Evolutionary conservation across 2,329 filamentous ascomycete species (phyloP).

Genomic region (Alternaria arborescens): DNA sequence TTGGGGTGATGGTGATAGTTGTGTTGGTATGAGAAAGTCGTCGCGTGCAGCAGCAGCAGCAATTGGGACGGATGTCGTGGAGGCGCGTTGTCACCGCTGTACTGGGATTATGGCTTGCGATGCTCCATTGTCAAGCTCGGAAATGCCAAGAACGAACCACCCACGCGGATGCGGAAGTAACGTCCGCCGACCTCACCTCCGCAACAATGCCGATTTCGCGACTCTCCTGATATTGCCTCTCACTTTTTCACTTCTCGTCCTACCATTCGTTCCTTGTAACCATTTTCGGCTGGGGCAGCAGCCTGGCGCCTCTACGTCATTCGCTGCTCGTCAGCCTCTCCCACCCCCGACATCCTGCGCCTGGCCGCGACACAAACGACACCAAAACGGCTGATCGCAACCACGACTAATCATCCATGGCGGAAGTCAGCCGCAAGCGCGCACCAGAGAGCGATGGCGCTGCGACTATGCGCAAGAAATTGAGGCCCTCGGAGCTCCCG

Average conservation of each 20-base stretch:
- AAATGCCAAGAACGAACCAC: constrained; percentile 23
- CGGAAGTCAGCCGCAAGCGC: constrained; percentile 44
- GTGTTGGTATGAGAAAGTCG: constrained; percentile 12
- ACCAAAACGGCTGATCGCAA: constrained; percentile 7
- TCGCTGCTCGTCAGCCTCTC: constrained; percentile 2
- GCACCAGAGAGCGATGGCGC: constrained; percentile 40
- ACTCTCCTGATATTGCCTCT: constrained; percentile 9
- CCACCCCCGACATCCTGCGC: constrained; percentile 11
- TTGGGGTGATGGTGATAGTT: not conserved
- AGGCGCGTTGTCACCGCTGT: constrained; percentile 34
- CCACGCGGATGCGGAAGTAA: constrained; percentile 29
- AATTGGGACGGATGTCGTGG: constrained; percentile 28
- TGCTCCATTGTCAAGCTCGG: constrained; percentile 25
- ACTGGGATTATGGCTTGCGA: constrained; percentile 27
- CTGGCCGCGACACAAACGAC: not conserved
- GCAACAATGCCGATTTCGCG: constrained; percentile 8
- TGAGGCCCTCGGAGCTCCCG: constrained; percentile 79
- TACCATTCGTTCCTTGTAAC: constrained; percentile 7
- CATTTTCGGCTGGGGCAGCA: constrained; percentile 4
- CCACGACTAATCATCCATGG: constrained; percentile 35
- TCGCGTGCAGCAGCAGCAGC: constrained; percentile 24
- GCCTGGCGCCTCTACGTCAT: constrained; percentile 7
- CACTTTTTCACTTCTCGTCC: constrained; percentile 7
- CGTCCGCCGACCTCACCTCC: constrained; percentile 19
- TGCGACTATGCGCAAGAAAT: constrained; percentile 61